Evolutionary conservation across 2,329 filamentous ascomycete genomes (phyloP).

Genomic region (Penicillium frequentans): DNA sequence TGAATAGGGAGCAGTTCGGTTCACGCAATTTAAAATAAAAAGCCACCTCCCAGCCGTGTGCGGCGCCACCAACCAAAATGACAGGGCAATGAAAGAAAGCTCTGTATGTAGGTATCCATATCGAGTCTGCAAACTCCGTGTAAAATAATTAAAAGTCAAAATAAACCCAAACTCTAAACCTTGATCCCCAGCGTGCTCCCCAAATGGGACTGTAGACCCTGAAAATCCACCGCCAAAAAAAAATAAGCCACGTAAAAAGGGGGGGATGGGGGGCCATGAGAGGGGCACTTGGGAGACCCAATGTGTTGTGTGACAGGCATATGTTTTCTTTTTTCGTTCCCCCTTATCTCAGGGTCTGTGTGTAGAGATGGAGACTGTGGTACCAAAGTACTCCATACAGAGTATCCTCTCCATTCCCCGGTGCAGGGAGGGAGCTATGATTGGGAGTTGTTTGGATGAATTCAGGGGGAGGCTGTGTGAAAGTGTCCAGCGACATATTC

Average conservation of each 20-base stretch:
- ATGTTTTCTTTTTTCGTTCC: background rate
- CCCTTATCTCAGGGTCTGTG: constrained; percentile 22
- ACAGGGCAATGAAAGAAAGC: background rate
- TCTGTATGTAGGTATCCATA: background rate
- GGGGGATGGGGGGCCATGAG: constrained; percentile 1
- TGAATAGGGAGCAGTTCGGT: background rate
- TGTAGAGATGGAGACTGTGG: background rate
- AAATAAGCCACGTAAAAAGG: background rate
- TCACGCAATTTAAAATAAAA: background rate
- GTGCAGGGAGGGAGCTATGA: constrained; percentile 6
- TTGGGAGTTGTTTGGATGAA: constrained; percentile 2
- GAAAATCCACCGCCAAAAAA: constrained; percentile 19
- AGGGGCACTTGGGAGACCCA: background rate
- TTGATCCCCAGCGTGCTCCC: constrained; percentile 7
- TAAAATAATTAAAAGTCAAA: constrained; percentile 5
- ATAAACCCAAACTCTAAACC: constrained; percentile 15
- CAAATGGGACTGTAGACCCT: constrained; percentile 15
- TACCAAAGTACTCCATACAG: background rate
- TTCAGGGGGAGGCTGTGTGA: constrained; percentile 29
- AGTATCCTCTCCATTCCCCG: constrained; percentile 15
- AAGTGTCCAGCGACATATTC: constrained; percentile 1
- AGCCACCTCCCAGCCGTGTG: constrained; percentile 15
- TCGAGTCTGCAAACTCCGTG: background rate
- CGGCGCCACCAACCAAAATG: constrained; percentile 4
- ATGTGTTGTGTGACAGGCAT: background rate